phyloP scores from a whole-genome alignment of 2,329 filamentous ascomycete genomes.

The Diaporthe ilicicola region DNA sequence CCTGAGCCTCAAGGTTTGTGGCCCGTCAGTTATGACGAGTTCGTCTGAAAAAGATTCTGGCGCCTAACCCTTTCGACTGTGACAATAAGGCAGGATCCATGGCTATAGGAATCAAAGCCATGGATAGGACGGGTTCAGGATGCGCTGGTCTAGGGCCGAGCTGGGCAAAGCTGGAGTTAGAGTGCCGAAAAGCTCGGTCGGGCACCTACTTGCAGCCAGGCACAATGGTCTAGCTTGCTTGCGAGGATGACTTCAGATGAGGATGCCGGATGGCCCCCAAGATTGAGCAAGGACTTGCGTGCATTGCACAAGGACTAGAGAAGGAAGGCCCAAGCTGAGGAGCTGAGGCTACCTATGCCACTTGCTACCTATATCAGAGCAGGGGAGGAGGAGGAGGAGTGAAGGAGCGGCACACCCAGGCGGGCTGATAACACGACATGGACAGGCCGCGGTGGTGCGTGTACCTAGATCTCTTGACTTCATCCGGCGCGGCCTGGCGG shows the following conservation, averaged over 20 bases:
- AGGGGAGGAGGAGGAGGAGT: neutral
- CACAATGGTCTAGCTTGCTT: constrained; percentile 1
- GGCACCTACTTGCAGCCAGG: constrained; percentile 8
- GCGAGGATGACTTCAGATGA: constrained; percentile 3
- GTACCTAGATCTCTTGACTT: constrained; percentile 10
- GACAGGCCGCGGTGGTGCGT: neutral
- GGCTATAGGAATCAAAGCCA: neutral
- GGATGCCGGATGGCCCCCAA: neutral
- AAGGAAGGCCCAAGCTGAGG: constrained; percentile 6
- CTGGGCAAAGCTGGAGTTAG: neutral
- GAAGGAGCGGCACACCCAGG: constrained; percentile 3
- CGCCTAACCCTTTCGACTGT: constrained; percentile 8
- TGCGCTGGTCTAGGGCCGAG: neutral
- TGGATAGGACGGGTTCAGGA: constrained; percentile 3
- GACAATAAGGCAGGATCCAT: constrained; percentile 1
- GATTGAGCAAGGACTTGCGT: constrained; percentile 1
- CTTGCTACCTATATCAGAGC: neutral
- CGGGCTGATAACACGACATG: constrained; percentile 19
- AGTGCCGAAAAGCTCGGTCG: neutral
- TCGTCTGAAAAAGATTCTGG: constrained; percentile 3
- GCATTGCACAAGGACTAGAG: neutral
- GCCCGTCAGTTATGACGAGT: constrained; percentile 11
- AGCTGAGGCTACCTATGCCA: neutral
- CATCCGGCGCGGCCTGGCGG: constrained; percentile 7
- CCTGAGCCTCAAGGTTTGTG: constrained; percentile 17